Evolutionary conservation across 108 stramenopile species (phyloP).

Genomic region (Nitzschia putrida): DNA sequence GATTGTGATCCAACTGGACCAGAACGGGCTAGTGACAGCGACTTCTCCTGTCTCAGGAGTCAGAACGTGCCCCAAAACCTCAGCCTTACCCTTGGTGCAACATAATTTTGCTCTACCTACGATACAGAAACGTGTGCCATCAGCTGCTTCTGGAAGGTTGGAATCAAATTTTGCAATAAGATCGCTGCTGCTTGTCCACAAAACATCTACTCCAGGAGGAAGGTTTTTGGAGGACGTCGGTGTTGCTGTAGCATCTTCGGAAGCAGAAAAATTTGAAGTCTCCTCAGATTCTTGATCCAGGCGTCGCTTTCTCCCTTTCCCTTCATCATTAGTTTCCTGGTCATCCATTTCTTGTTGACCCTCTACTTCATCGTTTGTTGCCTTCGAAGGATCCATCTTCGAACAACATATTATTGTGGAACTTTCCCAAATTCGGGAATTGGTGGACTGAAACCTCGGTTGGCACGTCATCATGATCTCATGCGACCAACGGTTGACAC

Average conservation of each 20-base stretch:
- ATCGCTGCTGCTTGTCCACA: slow-evolving; percentile 12
- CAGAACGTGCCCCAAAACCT: slow-evolving; percentile 38
- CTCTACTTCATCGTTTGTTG: neutral
- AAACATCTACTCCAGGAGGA: slow-evolving; percentile 12
- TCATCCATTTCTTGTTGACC: neutral
- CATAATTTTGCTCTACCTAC: slow-evolving; percentile 39
- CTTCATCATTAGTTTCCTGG: neutral
- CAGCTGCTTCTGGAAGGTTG: neutral
- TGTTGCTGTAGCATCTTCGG: neutral
- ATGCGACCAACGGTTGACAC: neutral
- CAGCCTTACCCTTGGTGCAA: slow-evolving; percentile 26
- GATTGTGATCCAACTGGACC: slow-evolving; percentile 48
- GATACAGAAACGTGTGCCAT: slow-evolving; percentile 21
- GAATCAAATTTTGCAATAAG: neutral
- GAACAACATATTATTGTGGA: too few relatives aligned
- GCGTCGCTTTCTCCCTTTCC: slow-evolving; percentile 1
- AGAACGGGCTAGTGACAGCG: slow-evolving; percentile 36
- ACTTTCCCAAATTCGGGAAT: too few relatives aligned
- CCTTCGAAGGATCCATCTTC: too few relatives aligned
- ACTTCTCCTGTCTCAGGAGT: neutral
- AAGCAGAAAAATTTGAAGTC: neutral
- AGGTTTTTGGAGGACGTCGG: neutral
- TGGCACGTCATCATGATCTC: too few relatives aligned
- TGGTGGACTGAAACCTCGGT: too few relatives aligned
- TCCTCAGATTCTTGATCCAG: neutral